These are phyloP conservation scores for Austroboletus niveus DNA, from an alignment of 1,284 basidiomycete genomes.

Conservation along the genomic window DNA sequence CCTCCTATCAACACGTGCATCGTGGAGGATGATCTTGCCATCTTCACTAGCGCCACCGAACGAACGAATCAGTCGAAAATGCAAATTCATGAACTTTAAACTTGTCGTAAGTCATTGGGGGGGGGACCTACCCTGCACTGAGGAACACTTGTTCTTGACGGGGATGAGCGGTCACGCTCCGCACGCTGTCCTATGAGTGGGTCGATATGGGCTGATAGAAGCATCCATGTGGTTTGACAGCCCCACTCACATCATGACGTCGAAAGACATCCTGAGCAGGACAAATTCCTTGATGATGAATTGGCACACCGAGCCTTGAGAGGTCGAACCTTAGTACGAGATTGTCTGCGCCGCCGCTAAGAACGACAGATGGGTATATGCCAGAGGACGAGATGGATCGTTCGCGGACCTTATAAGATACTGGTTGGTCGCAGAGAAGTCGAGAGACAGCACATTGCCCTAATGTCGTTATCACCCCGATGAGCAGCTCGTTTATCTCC, in stretches of 20 bases:
- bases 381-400: slow-evolving; percentile 2
- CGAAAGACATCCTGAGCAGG: slow-evolving; percentile 23
- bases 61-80: slow-evolving; percentile 15
- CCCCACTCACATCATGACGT: slow-evolving; percentile 33
- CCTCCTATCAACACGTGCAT: slow-evolving; percentile 40
- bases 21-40: slow-evolving; percentile 61
- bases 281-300: slow-evolving; percentile 7
- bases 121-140: slow-evolving; percentile 53
- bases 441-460: slow-evolving; percentile 69
- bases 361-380: slow-evolving; percentile 7
- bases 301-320: slow-evolving; percentile 9
- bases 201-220: slow-evolving; percentile 13
- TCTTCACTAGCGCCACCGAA: slow-evolving; percentile 51
- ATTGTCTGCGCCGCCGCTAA: slow-evolving; percentile 63
- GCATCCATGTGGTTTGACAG: slow-evolving; percentile 2
- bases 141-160: slow-evolving; percentile 63
- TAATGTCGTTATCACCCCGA: slow-evolving; percentile 22
- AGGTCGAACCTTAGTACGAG: slow-evolving; percentile 60
- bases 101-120: neutral
- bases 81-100: slow-evolving; percentile 29
- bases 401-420: slow-evolving; percentile 61
- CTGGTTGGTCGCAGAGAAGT: slow-evolving; percentile 62
- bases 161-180: slow-evolving; percentile 61
- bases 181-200: slow-evolving; percentile 54
- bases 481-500: slow-evolving; percentile 20